Base-by-base conservation (phyloP, 2,329 filamentous ascomycete species). In the Colletotrichum godetiae region DNA sequence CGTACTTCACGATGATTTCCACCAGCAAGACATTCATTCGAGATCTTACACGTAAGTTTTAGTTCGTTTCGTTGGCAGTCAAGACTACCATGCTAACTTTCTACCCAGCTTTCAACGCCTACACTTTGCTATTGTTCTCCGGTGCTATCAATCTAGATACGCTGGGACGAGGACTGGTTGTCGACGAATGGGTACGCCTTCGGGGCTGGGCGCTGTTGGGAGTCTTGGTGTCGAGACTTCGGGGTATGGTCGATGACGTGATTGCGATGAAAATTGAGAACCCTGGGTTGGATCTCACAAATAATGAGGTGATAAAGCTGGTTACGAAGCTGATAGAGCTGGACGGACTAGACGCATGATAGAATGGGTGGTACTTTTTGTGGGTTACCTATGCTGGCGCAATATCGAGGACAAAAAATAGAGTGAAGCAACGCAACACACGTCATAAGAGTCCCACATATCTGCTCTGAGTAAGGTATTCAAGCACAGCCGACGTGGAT, bases 161-260 rank as follows among this genome's bases (percentile, higher is more conserved):
- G 0, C 86, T 95, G 56, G 96, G 96, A 6, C 88, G 95, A 27
- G 97, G 97, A 0, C 85, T 99, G 22, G 86, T 98, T 3, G 94
- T 99, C 4, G 97, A 98, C 83, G 95, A 94, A 64, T 98, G 96
- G 97, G 86, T 98, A 67, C 82, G 88, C 46, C 85, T 99, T 37
- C 89, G 95, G 29, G 97, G 97, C 0, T 99, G 97, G 97, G 96
- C 97, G 1, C 90, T 97, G 59, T 97, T 99, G 75, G 97, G 96
- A 35, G 96, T 98, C 13, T 82, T 99, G 76, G 93, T 98, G 3
- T 94, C 93, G 58, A 88, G 96, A 75, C 83, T 99, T 76, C 89
- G 97, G 75, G 91, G 92, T 70, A 94, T 98, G 92, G 88, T 99
- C 67, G 97, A 99, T 84, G 91, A 92, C 76, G 87, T 97, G 74